Evolutionary conservation across 345 rosid genomes (phyloP), one percentile per base, ranked within the genome.

Genomic region (Pugionium cornutum): DNA sequence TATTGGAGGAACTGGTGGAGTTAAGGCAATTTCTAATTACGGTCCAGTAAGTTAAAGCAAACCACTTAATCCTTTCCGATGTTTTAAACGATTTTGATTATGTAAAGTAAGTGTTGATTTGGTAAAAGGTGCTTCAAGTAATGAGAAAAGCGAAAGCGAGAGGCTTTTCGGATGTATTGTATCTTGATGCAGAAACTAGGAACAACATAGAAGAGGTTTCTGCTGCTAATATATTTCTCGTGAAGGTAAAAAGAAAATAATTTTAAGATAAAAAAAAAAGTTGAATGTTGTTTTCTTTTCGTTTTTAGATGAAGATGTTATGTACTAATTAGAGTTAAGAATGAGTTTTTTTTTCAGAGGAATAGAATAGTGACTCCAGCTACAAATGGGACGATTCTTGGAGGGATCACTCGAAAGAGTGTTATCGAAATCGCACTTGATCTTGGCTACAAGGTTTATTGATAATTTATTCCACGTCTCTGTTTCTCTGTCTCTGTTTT

Each of bases 171-270:
- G 96, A 92, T 73, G 92, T 87, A 42, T 36, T 92, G 69, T 92
- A 84, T 72, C 94, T 92, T n/a, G 98, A 89, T 66, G 81, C 96
- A 0, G 80, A 78, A 31, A 74, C 76, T 39, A 80, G 74, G 67
- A 84, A 84, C 59, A 60, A 86, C 52, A 8, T 92, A 46, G 97
- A 92, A 78, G 98, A 92, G 67, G 95, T 84, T 9, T 89, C 98
- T 68, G 79, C 96, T 62, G 81, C 94, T 68, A 92, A 89, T 69
- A 81, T 92, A 53, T 92, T 92, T 68, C 45, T 88, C 30, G 86
- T 83, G 4, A 92, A 89, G 96, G 98, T 86, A 62, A 29, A n/a
- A 26, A 3, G 26, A 50, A 3, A 49, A 2, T 59, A 18, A 11
- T 2, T 26, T 37, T 3, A 26, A 1, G 39, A 51, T 64, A 10